Conservation (phyloP, 106 monocot species). For the Iris macrosiphon region DNA sequence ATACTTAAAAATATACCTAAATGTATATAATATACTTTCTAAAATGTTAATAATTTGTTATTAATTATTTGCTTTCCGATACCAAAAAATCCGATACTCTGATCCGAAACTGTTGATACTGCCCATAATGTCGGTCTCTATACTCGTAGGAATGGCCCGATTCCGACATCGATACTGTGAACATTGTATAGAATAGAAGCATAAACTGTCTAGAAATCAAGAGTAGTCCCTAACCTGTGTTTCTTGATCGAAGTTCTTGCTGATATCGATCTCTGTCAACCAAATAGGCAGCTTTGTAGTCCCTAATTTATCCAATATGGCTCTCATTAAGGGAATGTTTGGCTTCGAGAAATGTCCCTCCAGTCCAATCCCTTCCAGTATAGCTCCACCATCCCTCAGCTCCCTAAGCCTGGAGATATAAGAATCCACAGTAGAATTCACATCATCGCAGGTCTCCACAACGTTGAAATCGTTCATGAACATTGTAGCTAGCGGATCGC, state of each 20-base stretch:
- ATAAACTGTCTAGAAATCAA: background rate
- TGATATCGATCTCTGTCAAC: constrained; percentile 93
- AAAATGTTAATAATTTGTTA: no score
- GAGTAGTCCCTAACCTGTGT: constrained; percentile 38
- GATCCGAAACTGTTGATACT: no score
- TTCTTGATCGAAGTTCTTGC: constrained; percentile 41
- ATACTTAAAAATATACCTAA: no score
- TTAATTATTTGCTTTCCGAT: no score
- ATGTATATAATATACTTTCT: no score
- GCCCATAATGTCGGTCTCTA: no score
- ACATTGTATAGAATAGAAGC: background rate
- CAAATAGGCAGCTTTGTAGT: constrained; percentile 77
- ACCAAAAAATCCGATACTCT: no score
- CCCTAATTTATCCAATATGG: constrained; percentile 71
- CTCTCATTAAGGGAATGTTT: constrained; percentile 74
- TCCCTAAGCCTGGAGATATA: constrained; percentile 52
- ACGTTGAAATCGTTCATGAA: constrained; percentile 98
- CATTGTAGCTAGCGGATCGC: constrained; percentile 74
- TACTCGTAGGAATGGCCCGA: no score
- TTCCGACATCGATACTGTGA: no score
- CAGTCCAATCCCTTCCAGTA: constrained; percentile 71
- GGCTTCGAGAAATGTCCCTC: constrained; percentile 86
- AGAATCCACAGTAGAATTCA: constrained; percentile 58
- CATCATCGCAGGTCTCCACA: constrained; percentile 85
- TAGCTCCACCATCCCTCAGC: constrained; percentile 41